Percentiles rank a stretch among this genome's conserved stretches.
Evolutionary conservation across 495 filamentous ascomycete genomes (phyloP).

Genomic region (Cudoniella acicularis): DNA sequence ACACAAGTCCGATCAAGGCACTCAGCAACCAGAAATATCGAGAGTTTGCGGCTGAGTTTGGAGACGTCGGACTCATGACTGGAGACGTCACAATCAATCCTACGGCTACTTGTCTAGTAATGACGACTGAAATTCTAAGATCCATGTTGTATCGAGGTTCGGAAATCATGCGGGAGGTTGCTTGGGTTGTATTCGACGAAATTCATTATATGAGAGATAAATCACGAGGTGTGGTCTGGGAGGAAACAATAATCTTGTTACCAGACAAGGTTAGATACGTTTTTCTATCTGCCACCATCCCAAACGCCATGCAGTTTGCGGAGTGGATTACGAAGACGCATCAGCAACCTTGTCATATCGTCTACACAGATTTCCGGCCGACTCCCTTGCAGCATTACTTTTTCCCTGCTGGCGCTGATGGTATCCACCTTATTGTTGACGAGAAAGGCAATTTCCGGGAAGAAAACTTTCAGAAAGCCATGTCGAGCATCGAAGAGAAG

Average conservation of each 20-base stretch:
- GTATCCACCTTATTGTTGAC: constrained; percentile 91
- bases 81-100: constrained; percentile 99
- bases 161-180: constrained; percentile 98
- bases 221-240: constrained; percentile 93
- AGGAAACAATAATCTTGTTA: constrained; percentile 95
- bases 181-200: constrained; percentile 97
- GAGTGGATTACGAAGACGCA: constrained; percentile 99
- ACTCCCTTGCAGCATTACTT: constrained; percentile 97
- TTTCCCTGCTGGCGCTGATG: constrained; percentile 89
- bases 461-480: constrained; percentile 94
- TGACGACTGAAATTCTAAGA: constrained; percentile 98
- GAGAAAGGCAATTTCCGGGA: constrained; percentile 94
- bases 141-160: constrained; percentile 98
- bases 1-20: constrained; percentile 98
- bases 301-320: constrained; percentile 98
- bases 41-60: constrained; percentile 93
- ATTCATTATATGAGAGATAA: constrained; percentile 98
- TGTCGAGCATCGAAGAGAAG: constrained; percentile 82
- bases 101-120: constrained; percentile 94
- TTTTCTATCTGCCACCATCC: constrained; percentile 97
- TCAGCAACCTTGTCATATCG: constrained; percentile 93
- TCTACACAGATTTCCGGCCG: constrained; percentile 96
- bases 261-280: constrained; percentile 98
- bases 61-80: constrained; percentile 97
- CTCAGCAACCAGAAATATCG: constrained; percentile 98